Base-by-base conservation (phyloP, 148 eudicot genomes). In the Fagopyrum esculentum region DNA sequence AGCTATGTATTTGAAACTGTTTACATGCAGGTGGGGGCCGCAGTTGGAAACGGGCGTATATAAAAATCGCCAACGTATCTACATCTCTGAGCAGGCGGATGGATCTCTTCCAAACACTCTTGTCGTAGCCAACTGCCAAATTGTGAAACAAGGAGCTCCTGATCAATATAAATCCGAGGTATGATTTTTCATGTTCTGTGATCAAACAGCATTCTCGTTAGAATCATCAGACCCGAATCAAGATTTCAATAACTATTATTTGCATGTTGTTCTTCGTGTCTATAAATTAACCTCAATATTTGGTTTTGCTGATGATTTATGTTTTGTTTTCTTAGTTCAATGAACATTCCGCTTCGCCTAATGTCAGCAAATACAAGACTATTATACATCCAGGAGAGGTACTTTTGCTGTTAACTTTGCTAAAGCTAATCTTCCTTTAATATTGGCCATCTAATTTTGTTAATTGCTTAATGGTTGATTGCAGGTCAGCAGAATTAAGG, bases 321-420 rank as follows among this genome's bases (percentile, higher is more conserved):
- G 3, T 47, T 45, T 69, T 78, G 64, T 69, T 84, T 60, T 73
- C 79, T 56, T 80, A 95, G 97, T 95, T 95, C 81, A 92, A 92
- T 81, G 93, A 92, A 80, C 97, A 94, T 83, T 88, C 98, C 30
- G 93, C 96, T 3, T 94, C 99, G 9, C 96, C 99, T 48, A 92
- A 84, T 77, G 97, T 95, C 68, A 95, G 87, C 87, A 95, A 89
- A 89, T 84, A 83, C 89, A 95, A 95, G 83, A 95, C 99, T 69
- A 85, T 95, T 57, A 87, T 95, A 80, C 99, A 95, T 87, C 99
- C 99, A 68, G 99, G 97, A 83, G 99, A 95, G 99, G 97, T 95
- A 83, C 56, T 60, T 60, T 60, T 60, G 29, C 40, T 35, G 40
- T 35, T 35, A 35, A 35, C 40, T 35, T 35, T 35, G 40, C 40